Conservation (phyloP, 805 yeast genomes). For the Clavispora carvajalis region DNA sequence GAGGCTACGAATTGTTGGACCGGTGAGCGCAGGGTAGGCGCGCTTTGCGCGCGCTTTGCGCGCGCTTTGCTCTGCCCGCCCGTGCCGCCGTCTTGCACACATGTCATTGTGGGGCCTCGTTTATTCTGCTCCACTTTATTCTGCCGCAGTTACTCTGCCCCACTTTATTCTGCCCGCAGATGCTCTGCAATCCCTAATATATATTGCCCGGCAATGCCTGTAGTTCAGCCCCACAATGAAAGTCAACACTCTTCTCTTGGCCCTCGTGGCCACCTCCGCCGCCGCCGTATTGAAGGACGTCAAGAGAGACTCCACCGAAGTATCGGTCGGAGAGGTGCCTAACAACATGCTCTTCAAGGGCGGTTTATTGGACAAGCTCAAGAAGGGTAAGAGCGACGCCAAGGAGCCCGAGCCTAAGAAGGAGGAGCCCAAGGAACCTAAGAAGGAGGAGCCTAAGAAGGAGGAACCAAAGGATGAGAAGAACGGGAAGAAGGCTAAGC, state of each 20-base stretch:
- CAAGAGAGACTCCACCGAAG: background rate
- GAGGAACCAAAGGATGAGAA: background rate
- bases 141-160: background rate
- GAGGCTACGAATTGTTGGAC: constrained; percentile 1
- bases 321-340: background rate
- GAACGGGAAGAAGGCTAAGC: background rate
- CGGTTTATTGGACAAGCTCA: background rate
- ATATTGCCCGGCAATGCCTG: background rate
- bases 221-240: background rate
- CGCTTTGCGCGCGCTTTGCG: background rate
- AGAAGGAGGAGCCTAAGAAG: background rate
- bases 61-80: background rate
- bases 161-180: background rate
- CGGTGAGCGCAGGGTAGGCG: background rate
- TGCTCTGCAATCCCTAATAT: background rate
- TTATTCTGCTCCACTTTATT: background rate
- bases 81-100: no score
- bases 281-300: background rate
- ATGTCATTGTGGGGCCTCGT: no score
- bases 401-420: background rate
- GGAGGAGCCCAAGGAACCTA: background rate
- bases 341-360: background rate
- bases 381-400: background rate
- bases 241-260: background rate
- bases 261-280: background rate